These are phyloP conservation scores for Stagonosporopsis vannaccii DNA, from an alignment of 2,329 filamentous ascomycete species.

Conservation along the genomic window DNA sequence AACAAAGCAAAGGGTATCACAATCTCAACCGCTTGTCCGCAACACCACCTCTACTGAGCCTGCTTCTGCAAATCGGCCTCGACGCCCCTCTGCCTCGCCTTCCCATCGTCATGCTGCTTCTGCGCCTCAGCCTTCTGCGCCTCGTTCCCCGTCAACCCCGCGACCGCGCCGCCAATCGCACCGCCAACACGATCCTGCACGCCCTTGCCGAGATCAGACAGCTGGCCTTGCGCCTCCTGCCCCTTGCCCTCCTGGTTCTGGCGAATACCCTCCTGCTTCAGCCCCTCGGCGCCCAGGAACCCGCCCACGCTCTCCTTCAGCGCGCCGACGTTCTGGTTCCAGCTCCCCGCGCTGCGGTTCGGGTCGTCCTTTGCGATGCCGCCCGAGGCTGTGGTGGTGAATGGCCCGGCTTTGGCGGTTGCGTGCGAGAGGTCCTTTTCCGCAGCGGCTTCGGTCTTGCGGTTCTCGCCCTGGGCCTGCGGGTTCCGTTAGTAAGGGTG, in stretches of 20 bases:
- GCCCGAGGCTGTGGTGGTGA: conserved; percentile 73
- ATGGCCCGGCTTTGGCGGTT: conserved; percentile 75
- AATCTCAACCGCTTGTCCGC: background rate
- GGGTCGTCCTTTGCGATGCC: conserved; percentile 75
- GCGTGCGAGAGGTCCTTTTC: conserved; percentile 79
- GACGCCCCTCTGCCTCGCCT: conserved; percentile 82
- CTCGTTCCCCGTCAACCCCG: conserved; percentile 76
- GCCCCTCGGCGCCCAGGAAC: conserved; percentile 73
- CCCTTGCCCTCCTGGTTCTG: conserved; percentile 83
- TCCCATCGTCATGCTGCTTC: conserved; percentile 78
- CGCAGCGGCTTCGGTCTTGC: conserved; percentile 69
- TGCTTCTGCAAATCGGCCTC: conserved; percentile 83
- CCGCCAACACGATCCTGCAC: conserved; percentile 65
- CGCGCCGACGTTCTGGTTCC: conserved; percentile 89
- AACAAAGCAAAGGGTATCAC: conserved; percentile 10
- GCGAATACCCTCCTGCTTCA: conserved; percentile 76
- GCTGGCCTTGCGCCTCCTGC: conserved; percentile 83
- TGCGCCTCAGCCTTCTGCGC: conserved; percentile 70
- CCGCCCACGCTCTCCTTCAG: conserved; percentile 84
- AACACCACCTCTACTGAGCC: conserved; percentile 31
- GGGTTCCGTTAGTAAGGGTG: conserved; percentile 32
- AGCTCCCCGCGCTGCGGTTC: conserved; percentile 74
- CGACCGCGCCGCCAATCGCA: conserved; percentile 72
- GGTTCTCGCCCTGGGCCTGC: conserved; percentile 66
- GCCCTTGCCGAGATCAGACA: conserved; percentile 76